Evolutionary conservation across 192 early-diverging fungal genomes (phyloP).

Genomic region (Linnemannia schmuckeri): DNA sequence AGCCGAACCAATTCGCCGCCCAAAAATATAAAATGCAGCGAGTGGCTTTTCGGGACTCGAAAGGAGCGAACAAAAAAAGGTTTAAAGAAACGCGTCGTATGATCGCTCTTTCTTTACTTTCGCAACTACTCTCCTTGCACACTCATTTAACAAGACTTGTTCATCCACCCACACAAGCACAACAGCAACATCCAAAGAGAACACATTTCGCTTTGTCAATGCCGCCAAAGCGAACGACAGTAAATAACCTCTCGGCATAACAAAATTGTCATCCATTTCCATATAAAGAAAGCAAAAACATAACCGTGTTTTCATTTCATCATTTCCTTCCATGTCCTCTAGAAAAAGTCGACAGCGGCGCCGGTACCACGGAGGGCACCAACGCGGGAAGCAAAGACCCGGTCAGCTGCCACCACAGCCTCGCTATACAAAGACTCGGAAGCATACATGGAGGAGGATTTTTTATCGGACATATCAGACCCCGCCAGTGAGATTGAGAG

Average conservation of each 20-base stretch:
- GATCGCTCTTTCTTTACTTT: background rate
- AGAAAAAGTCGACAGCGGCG: slow-evolving; percentile 16
- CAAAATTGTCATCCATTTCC: background rate
- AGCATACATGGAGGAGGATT: slow-evolving; percentile 1
- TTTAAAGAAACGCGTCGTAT: background rate
- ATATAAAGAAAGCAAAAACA: too few relatives aligned
- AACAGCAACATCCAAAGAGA: background rate
- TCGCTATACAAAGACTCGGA: slow-evolving; percentile 48
- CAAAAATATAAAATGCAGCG: background rate
- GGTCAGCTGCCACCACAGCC: slow-evolving; percentile 38
- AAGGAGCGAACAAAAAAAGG: background rate
- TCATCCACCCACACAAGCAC: background rate
- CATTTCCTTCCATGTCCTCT: background rate
- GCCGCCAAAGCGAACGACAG: slow-evolving; percentile 42
- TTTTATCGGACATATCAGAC: slow-evolving; percentile 22
- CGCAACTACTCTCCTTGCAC: background rate
- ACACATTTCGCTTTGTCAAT: slow-evolving; percentile 1
- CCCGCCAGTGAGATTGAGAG: slow-evolving; percentile 32
- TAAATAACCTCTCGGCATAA: background rate
- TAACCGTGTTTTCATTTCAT: background rate
- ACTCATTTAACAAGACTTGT: background rate
- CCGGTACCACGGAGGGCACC: slow-evolving; percentile 27
- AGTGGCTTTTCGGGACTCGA: slow-evolving; percentile 8
- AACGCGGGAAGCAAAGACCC: slow-evolving; percentile 32
- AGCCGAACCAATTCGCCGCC: background rate